These are phyloP conservation scores for Flueggea neowawraea DNA, from an alignment of 441 rosid species.

Conservation along the genomic window DNA sequence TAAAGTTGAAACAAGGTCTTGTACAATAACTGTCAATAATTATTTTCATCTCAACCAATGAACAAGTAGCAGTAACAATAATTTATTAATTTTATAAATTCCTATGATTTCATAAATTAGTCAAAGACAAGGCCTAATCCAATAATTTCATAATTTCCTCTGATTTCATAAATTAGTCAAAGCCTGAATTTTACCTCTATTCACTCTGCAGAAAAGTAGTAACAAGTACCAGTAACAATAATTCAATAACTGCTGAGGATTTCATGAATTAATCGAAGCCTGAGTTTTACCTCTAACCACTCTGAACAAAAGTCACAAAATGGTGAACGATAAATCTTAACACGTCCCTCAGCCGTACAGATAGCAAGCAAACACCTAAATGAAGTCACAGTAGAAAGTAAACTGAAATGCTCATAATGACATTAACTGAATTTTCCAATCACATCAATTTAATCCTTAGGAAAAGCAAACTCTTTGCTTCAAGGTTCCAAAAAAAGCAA, in stretches of 20 bases:
- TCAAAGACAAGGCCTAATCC: no score
- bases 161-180: neutral
- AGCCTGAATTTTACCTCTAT: conserved; percentile 54
- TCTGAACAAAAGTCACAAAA: conserved; percentile 82
- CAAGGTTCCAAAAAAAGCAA: no score
- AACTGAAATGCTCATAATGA: neutral
- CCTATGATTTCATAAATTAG: no score
- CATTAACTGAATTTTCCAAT: neutral
- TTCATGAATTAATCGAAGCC: neutral
- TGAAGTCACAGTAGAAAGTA: conserved; percentile 13
- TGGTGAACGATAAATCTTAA: conserved; percentile 85
- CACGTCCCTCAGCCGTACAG: conserved; percentile 78
- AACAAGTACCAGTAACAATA: neutral
- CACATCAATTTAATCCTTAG: neutral
- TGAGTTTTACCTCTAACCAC: conserved; percentile 79
- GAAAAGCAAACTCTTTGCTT: neutral
- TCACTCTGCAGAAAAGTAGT: conserved; percentile 87
- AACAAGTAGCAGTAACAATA: neutral
- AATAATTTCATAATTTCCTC: no score
- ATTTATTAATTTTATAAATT: neutral
- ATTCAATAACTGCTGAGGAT: neutral
- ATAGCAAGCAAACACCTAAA: conserved; percentile 86
- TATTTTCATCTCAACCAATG: no score
- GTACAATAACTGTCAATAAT: no score
- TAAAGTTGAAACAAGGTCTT: no score